Base-by-base conservation (phyloP, 768 basidiomycete genomes). In the Amanita inopinata region DNA sequence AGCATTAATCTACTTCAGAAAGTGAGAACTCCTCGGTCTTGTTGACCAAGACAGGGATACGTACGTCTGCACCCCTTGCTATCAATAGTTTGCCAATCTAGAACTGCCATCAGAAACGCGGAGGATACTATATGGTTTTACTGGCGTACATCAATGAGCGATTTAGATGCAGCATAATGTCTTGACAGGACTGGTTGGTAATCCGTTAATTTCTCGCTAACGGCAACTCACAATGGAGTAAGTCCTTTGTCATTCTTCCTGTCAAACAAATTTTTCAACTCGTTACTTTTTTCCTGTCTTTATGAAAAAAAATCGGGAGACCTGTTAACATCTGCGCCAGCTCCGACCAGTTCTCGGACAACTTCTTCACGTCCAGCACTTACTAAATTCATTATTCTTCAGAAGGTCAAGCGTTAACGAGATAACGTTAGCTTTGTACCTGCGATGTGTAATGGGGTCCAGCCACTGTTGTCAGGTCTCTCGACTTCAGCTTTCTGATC, bases 131-230 rank as follows among this genome's bases (percentile, higher is more conserved):
- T 55, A 43, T 45, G 47, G 49, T 49, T 49, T 46, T 46, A 54
- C 50, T 52, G 60, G 52, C 64, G 54, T 57, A 86, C 89, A 55
- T 89, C 84, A 48, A 90, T 74, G 33, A 80, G 83, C 43, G 89
- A 83, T 59, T 92, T 93, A 22, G 90, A 94, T 33, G 90, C 91
- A 20, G 90, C 89, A 55, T 94, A 94, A 61, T 93, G 89, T 53
- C 90, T 94, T 48, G 47, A 49, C 27, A 28, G 51, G 44, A 28
- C 33, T 54, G 33, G 41, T 40, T 53, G 36, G 47, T 43, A 48
- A 50, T 49, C 48, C 28, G 38, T 40, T 46, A 32, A 36, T 34
- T 37, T 45, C 42, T 35, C 22, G 40, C 34, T 30, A 38, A 35
- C 25, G 34, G 44, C 42, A 47, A 62, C 83, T 58, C 60, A 92